These are phyloP conservation scores for Chenopodium formosanum DNA, from an alignment of 148 eudicot genomes.

Conservation along the genomic window DNA sequence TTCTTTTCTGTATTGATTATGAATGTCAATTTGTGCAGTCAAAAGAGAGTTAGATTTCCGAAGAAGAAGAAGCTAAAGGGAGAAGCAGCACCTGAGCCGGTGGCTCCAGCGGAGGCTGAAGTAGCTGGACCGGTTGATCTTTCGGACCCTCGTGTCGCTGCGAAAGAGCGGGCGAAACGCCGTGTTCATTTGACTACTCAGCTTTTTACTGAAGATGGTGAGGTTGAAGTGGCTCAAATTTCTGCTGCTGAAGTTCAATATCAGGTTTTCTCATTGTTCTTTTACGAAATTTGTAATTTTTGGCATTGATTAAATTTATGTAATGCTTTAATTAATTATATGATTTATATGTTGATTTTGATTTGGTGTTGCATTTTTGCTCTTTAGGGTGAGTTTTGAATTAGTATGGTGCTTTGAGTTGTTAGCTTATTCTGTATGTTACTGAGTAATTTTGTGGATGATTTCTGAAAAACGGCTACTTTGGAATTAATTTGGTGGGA, in stretches of 20 bases:
- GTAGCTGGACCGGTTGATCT: constrained; percentile 28
- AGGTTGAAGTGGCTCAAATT: constrained; percentile 48
- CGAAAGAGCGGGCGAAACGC: constrained; percentile 63
- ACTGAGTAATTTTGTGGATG: no score
- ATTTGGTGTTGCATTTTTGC: not conserved
- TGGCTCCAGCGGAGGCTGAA: constrained; percentile 29
- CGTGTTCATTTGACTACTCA: constrained; percentile 49
- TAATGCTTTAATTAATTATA: not conserved
- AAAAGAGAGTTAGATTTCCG: constrained; percentile 82
- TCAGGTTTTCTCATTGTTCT: constrained; percentile 39
- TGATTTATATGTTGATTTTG: not conserved
- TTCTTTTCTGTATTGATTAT: not conserved
- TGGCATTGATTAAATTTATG: not conserved
- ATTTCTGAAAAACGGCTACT: no score
- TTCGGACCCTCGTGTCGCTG: constrained; percentile 52
- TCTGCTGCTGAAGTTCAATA: constrained; percentile 66
- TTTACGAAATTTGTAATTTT: not conserved
- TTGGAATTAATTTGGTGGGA: no score
- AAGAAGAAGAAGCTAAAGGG: constrained; percentile 76
- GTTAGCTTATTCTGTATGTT: not conserved
- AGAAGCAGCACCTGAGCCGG: constrained; percentile 32
- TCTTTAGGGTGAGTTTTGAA: not conserved
- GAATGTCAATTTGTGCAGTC: constrained; percentile 36
- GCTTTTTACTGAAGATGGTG: constrained; percentile 50
- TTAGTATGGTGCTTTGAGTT: not conserved